Percentiles rank a stretch among this genome's conserved stretches.
These are phyloP conservation scores for Hygrophorus russula DNA, from an alignment of 768 basidiomycete genomes.

Conservation along the genomic window DNA sequence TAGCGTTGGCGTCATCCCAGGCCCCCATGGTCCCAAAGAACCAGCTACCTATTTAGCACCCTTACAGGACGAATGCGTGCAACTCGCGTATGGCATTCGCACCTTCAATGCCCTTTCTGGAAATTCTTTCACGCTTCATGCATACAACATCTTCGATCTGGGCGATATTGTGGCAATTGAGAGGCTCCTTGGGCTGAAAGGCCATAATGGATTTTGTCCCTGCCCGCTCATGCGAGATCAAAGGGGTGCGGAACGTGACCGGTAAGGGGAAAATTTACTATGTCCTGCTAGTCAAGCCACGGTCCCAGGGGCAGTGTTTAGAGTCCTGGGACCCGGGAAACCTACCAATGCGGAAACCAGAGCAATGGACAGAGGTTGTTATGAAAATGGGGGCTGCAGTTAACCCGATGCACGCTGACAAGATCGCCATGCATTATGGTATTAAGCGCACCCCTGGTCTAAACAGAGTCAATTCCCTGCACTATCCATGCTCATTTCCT, in stretches of 20 bases:
- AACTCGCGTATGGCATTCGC: constrained; percentile 24
- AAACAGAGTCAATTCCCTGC: too few species aligned
- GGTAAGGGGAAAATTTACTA: constrained; percentile 12
- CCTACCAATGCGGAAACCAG: constrained; percentile 24
- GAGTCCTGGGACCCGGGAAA: constrained; percentile 14
- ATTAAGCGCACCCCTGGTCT: too few species aligned
- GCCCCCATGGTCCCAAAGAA: constrained; percentile 20
- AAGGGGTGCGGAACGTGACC: constrained; percentile 11
- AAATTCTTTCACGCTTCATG: constrained; percentile 15
- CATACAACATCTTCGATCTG: constrained; percentile 16
- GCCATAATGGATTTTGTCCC: constrained; percentile 21
- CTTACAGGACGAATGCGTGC: constrained; percentile 23
- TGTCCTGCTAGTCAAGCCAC: constrained; percentile 11
- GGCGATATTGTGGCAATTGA: constrained; percentile 24
- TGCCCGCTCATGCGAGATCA: constrained; percentile 26
- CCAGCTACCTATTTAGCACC: constrained; percentile 32
- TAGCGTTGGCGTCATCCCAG: constrained; percentile 24
- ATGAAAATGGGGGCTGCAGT: constrained; percentile 13
- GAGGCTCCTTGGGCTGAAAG: constrained; percentile 22
- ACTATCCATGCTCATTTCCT: too few species aligned
- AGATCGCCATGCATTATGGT: constrained; percentile 17
- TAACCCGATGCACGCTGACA: constrained; percentile 10
- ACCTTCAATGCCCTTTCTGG: constrained; percentile 20
- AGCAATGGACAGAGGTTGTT: constrained; percentile 15
- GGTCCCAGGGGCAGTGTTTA: constrained; percentile 9